Conservation (phyloP, 805 yeast species). For the Candida oleophila region DNA sequence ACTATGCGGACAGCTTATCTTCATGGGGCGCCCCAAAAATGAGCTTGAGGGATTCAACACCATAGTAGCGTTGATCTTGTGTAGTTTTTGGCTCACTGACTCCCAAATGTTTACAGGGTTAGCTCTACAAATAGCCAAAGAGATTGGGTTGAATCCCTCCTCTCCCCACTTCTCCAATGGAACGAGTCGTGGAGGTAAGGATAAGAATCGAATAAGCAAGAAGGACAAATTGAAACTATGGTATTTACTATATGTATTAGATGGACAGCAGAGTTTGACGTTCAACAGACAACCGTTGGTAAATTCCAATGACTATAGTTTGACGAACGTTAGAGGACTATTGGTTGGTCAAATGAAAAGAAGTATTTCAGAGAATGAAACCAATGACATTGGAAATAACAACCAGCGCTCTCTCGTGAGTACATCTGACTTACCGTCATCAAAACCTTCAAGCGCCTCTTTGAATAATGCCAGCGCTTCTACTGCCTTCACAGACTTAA, state of each 20-base stretch:
- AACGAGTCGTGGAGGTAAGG: constrained; percentile 1
- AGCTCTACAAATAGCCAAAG: constrained; percentile 65
- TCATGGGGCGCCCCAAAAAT: constrained; percentile 36
- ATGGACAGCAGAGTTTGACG: constrained; percentile 67
- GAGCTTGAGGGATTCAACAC: constrained; percentile 56
- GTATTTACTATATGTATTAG: constrained; percentile 64
- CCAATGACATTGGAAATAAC: background rate
- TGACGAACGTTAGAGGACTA: constrained; percentile 41
- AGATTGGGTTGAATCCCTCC: constrained; percentile 41
- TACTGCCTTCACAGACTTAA: constrained; percentile 42
- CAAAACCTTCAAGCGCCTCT: background rate
- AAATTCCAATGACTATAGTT: constrained; percentile 43
- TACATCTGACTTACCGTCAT: constrained; percentile 5
- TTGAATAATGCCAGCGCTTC: constrained; percentile 2
- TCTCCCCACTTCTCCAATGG: constrained; percentile 3
- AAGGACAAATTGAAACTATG: constrained; percentile 57
- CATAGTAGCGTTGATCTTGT: constrained; percentile 60
- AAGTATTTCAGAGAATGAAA: constrained; percentile 3
- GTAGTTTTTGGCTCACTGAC: constrained; percentile 69
- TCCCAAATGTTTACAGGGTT: constrained; percentile 65
- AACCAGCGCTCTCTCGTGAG: constrained; percentile 6
- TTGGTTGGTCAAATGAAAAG: constrained; percentile 19
- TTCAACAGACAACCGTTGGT: constrained; percentile 58
- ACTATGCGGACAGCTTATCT: constrained; percentile 33
- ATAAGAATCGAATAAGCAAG: constrained; percentile 16